Evolutionary conservation across 768 basidiomycete genomes (phyloP).

Genomic region (Pulveroboletus ravenelii): DNA sequence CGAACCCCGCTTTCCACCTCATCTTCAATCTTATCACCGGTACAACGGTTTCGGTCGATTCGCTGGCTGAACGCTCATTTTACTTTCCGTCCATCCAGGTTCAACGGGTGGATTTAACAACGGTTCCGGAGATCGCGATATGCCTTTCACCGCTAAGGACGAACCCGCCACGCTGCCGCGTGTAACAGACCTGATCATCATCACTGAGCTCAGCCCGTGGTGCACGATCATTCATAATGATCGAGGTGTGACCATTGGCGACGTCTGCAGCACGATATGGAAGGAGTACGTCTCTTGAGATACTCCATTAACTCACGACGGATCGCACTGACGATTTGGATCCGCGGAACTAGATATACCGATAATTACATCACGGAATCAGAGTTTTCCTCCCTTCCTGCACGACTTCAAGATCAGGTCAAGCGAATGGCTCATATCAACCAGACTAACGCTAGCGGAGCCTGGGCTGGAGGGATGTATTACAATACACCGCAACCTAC

Average conservation of each 20-base stretch:
- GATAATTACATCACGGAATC: constrained; percentile 61
- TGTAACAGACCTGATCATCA: constrained; percentile 52
- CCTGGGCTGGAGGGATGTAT: constrained; percentile 39
- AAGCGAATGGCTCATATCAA: constrained; percentile 51
- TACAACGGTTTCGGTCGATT: constrained; percentile 22
- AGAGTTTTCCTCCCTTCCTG: constrained; percentile 57
- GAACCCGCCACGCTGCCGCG: constrained; percentile 71
- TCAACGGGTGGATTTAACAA: constrained; percentile 59
- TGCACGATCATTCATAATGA: constrained; percentile 71
- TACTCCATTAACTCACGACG: neutral
- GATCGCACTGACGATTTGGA: constrained; percentile 9
- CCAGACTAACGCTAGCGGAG: constrained; percentile 19
- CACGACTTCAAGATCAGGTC: constrained; percentile 67
- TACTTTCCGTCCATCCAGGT: constrained; percentile 32
- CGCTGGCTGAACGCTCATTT: neutral
- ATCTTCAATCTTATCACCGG: constrained; percentile 70
- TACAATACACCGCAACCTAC: constrained; percentile 44
- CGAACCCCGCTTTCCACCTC: constrained; percentile 49
- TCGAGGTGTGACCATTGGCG: constrained; percentile 67
- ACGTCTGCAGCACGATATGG: constrained; percentile 69
- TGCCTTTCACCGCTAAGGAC: constrained; percentile 49
- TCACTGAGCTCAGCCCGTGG: constrained; percentile 68
- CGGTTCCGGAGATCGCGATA: constrained; percentile 54
- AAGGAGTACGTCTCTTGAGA: constrained; percentile 55
- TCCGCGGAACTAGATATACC: constrained; percentile 49